Conservation (phyloP, 345 rosid genomes). For the Iberis pinnata region DNA sequence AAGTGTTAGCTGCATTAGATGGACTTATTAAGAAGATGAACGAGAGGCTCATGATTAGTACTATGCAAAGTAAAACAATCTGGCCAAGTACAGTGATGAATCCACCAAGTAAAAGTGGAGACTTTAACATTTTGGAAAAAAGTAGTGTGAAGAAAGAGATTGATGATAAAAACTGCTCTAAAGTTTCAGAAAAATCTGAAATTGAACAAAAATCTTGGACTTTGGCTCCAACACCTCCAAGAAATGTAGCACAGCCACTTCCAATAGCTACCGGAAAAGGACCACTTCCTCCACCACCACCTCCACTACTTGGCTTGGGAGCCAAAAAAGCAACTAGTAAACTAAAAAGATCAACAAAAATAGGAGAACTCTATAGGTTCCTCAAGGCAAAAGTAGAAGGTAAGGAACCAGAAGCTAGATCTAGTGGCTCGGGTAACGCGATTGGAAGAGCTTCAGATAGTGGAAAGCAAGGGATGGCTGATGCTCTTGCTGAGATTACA, state of each 20-base stretch:
- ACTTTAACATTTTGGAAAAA: constrained; percentile 12
- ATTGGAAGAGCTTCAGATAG: constrained; percentile 10
- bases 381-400: constrained; percentile 75
- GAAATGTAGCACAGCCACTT: constrained; percentile 25
- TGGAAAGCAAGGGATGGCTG: constrained; percentile 92
- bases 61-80: constrained; percentile 23
- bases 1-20: constrained; percentile 45
- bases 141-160: background rate
- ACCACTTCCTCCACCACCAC: constrained; percentile 21
- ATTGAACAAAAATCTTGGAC: constrained; percentile 12
- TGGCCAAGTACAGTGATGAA: constrained; percentile 32
- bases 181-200: background rate
- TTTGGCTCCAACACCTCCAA: constrained; percentile 18
- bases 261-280: constrained; percentile 33
- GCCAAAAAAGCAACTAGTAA: constrained; percentile 52
- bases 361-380: constrained; percentile 50
- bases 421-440: constrained; percentile 25
- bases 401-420: constrained; percentile 31
- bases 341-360: constrained; percentile 70
- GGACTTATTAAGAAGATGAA: constrained; percentile 40
- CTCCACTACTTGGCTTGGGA: constrained; percentile 26
- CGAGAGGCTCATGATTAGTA: constrained; percentile 37
- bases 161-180: constrained; percentile 8
- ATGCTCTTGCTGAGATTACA: constrained; percentile 86
- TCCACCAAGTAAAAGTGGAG: constrained; percentile 20